Evolutionary conservation across 768 basidiomycete species (phyloP), one percentile per base, ranked within the genome.

Genomic region (Polyporus arcularius): DNA sequence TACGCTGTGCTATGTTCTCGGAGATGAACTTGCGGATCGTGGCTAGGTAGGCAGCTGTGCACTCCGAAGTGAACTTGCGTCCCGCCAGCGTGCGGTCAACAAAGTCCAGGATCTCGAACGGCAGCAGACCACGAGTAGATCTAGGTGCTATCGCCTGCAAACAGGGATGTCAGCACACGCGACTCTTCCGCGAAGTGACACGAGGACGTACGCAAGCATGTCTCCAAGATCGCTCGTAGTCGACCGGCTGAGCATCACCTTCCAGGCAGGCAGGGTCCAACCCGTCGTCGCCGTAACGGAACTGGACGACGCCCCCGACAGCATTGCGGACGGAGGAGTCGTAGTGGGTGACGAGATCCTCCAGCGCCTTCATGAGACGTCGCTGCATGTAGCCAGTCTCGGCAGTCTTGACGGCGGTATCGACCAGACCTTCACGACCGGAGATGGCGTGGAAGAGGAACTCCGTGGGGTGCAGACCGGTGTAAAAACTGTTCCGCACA

Each of bases 301-400:
- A 99, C 70, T 99, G 97, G 4, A 99, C 96, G 15, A 99, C 85
- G 48, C 94, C 96, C 4, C 97, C 97, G 0, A 85, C 85, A 2
- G 95, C 96, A 74, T 96, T 98, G 32, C 97, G 85, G 26, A 99
- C 96, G 9, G 94, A 94, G 26, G 94, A 76, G 74, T 99, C 97
- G 72, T 99, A 99, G 58, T 96, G 94, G 0, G 92, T 94, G 3
- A 93, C 94, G 40, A 99, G 78, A 77, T 99, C 97, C 71, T 99
- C 97, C 65, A 99, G 75, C 2, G 96, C 96, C 73, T 99, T 99
- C 97, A 99, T 98, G 62, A 99, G 75, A 58, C 97, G 92, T 52
- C 97, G 87, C 70, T 96, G 94, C 96, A 99, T 99, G 78, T 99
- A 99, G 43, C 97, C 97, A 1, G 97, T 99, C 75, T 99, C 97